Percentiles rank a stretch among this genome's conserved stretches.
phyloP scores from a whole-genome alignment of 2,329 filamentous ascomycete species.

The Neopestalotiopsis rosae region DNA sequence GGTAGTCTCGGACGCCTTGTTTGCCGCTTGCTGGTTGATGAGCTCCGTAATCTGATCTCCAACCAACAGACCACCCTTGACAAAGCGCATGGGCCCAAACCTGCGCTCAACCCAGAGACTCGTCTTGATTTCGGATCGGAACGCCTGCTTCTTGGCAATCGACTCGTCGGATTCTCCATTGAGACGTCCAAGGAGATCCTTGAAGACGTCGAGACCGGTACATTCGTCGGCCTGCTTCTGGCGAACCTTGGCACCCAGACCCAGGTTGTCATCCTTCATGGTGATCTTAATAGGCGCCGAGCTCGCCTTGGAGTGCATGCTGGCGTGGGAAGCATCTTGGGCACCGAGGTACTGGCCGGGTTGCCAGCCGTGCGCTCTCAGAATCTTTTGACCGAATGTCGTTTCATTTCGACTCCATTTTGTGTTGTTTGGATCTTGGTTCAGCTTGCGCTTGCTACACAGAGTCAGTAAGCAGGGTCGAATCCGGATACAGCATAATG shows the following conservation, averaged over 20 bases:
- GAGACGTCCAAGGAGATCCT: constrained; percentile 82
- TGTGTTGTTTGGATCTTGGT: constrained; percentile 93
- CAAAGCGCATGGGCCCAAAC: constrained; percentile 84
- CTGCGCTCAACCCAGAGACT: constrained; percentile 75
- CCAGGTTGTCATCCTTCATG: constrained; percentile 89
- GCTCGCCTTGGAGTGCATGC: constrained; percentile 79
- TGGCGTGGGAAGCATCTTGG: constrained; percentile 74
- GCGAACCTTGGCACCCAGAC: constrained; percentile 75
- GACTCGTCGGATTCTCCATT: constrained; percentile 85
- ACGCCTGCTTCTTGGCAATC: constrained; percentile 72
- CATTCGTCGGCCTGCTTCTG: constrained; percentile 76
- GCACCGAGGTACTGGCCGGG: constrained; percentile 85
- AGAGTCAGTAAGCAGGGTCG: constrained; percentile 20
- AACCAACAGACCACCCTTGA: constrained; percentile 77
- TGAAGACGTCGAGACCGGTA: constrained; percentile 86
- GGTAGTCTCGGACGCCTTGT: constrained; percentile 43
- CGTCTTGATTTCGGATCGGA: constrained; percentile 72
- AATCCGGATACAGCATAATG: neutral
- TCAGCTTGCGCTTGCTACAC: constrained; percentile 68
- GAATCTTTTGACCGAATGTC: constrained; percentile 88
- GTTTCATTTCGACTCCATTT: constrained; percentile 84
- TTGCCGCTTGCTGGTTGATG: constrained; percentile 42
- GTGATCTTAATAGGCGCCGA: constrained; percentile 84
- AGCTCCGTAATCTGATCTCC: constrained; percentile 60
- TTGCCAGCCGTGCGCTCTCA: constrained; percentile 88